Evolutionary conservation across 495 filamentous ascomycete species (phyloP).

Genomic region (Penicillium nucicola): DNA sequence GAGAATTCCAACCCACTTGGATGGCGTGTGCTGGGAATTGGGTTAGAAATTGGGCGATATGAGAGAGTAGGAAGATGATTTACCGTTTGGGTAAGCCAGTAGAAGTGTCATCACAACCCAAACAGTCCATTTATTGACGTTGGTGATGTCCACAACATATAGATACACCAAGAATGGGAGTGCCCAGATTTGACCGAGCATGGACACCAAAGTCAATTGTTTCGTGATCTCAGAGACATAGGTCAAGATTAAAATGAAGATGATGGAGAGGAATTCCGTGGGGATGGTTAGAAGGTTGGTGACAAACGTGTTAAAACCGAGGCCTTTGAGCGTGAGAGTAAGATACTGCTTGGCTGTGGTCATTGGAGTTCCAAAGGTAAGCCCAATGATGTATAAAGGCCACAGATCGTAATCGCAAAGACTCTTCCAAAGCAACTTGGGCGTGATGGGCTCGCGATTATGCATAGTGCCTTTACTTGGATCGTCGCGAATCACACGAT

Average conservation of each 20-base stretch:
- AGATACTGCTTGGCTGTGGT: constrained; percentile 51
- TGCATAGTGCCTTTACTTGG: constrained; percentile 67
- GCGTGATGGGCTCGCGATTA: constrained; percentile 53
- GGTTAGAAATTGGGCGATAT: constrained; percentile 9
- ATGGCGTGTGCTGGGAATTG: constrained; percentile 28
- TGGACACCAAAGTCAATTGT: constrained; percentile 46
- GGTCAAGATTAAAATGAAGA: constrained; percentile 43
- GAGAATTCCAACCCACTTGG: constrained; percentile 39
- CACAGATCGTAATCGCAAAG: constrained; percentile 54
- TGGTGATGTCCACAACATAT: constrained; percentile 40
- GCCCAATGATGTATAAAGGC: constrained; percentile 52
- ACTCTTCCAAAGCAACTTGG: constrained; percentile 43
- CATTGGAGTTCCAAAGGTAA: constrained; percentile 51
- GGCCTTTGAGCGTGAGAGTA: constrained; percentile 54
- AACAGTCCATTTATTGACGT: constrained; percentile 50
- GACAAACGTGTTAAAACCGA: constrained; percentile 64
- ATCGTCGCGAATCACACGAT: constrained; percentile 70
- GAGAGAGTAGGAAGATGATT: constrained; percentile 9
- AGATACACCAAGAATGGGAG: constrained; percentile 57
- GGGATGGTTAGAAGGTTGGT: constrained; percentile 67
- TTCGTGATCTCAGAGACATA: constrained; percentile 49
- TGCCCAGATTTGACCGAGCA: constrained; percentile 49
- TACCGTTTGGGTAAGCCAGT: constrained; percentile 56
- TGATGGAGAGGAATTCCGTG: constrained; percentile 33
- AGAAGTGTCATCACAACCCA: constrained; percentile 57